Evolutionary conservation across 2,329 filamentous ascomycete genomes (phyloP), one percentile per base, ranked within the genome.

Genomic region (Berkeleyomyces basicola): DNA sequence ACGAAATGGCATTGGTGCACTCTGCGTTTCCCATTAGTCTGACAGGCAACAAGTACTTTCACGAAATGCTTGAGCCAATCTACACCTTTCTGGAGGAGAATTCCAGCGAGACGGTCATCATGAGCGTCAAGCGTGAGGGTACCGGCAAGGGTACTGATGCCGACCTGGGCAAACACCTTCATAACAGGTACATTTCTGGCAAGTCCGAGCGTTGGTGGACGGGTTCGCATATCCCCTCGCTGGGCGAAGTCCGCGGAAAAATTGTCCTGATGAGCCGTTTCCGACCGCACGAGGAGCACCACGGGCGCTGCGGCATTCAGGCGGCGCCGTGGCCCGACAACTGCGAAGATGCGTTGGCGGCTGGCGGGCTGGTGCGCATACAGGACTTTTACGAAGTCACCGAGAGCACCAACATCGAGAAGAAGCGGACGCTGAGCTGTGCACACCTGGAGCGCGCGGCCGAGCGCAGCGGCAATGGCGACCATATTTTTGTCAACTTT

Each of bases 301-400:
- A 68, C 47, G 68, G 77, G 66, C 68, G 70, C 31, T 77, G 80
- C 69, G 83, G 79, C 51, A 78, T 86, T 57, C 82, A 86, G 70
- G 82, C 78, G 31, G 78, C 80, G 66, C 71, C 72, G 59, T 97
- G 92, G 92, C 89, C 88, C 0, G 87, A 96, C 74, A 97, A 97
- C 74, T 89, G 88, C 66, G 83, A 86, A 40, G 84, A 95, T 70
- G 86, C 87, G 63, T 78, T 77, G 42, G 82, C 82, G 58, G 81
- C 82, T 7, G 84, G 84, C 68, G 90, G 88, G 3, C 78, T 84
- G 66, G 83, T 96, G 64, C 85, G 88, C 67, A 85, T 97, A 49
- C 93, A 97, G 75, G 93, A 97, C 75, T 96, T 92, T 73, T 97
- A 95, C 78, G 90, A 95, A 70, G 84, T 99, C 42, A 75, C 85